Conservation (phyloP, 1,284 basidiomycete species). For the Ustilago curta region DNA sequence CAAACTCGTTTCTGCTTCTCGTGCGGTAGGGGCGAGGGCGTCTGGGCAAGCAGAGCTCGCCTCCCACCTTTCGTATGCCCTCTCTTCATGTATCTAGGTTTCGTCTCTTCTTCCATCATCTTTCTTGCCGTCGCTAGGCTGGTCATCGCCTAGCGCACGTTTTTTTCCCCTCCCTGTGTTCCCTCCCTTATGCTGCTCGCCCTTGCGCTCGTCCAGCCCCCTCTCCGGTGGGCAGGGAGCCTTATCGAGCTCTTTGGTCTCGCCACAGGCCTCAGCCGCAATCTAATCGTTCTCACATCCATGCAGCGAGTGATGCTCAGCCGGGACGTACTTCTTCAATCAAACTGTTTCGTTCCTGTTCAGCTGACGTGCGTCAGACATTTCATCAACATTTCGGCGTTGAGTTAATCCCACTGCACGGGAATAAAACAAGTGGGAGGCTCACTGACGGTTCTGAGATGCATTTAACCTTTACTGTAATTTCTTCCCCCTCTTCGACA, state of each 20-base stretch:
- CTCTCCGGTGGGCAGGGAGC: conserved; percentile 3
- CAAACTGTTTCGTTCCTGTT: no score
- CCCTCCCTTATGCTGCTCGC: neutral
- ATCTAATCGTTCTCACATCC: neutral
- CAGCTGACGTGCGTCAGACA: no score
- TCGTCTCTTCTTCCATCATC: neutral
- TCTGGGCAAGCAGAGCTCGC: conserved; percentile 9
- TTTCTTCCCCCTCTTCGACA: no score
- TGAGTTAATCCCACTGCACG: no score
- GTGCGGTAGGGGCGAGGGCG: conserved; percentile 2
- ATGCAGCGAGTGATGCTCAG: neutral
- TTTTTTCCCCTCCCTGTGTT: neutral
- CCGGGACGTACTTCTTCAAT: neutral
- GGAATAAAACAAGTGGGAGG: no score
- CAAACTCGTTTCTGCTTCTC: neutral
- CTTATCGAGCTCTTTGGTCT: conserved; percentile 9
- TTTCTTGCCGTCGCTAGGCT: neutral
- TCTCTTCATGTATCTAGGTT: neutral
- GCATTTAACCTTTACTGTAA: no score
- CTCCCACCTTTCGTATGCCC: conserved; percentile 2
- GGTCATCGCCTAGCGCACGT: neutral
- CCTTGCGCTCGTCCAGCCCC: conserved; percentile 7
- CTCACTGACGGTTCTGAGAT: no score
- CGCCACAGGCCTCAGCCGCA: conserved; percentile 3
- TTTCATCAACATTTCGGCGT: no score